A percentile compares a stretch with the other conserved stretches of the same genome.
Evolutionary conservation across 2,329 filamentous ascomycete species (phyloP).

Genomic region (Davidsoniella australis): DNA sequence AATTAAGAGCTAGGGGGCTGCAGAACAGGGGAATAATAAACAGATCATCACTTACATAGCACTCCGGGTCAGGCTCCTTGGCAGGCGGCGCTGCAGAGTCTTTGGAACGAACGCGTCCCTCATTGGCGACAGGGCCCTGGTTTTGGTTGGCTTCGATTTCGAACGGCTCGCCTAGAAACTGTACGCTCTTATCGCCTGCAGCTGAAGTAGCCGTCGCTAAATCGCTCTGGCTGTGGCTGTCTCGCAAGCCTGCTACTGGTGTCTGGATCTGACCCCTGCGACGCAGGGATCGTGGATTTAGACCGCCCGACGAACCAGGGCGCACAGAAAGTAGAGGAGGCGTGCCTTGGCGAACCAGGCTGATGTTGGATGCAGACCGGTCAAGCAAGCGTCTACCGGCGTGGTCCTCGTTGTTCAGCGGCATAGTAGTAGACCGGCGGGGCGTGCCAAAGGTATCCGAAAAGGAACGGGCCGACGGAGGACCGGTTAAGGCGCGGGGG

Average conservation of each 20-base stretch:
- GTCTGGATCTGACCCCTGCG: conserved; percentile 14
- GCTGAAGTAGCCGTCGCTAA: neutral
- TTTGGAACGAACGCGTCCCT: conserved; percentile 67
- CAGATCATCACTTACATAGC: conserved; percentile 6
- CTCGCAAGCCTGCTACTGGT: conserved; percentile 54
- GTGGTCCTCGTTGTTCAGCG: neutral
- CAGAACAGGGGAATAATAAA: neutral
- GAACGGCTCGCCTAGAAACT: neutral
- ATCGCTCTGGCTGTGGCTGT: conserved; percentile 4
- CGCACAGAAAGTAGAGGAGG: conserved; percentile 34
- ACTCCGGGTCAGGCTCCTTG: neutral
- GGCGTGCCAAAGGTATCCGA: conserved; percentile 20
- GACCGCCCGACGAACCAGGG: conserved; percentile 45
- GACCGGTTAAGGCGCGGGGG: neutral
- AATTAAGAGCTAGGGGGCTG: neutral
- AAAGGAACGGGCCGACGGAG: conserved; percentile 20
- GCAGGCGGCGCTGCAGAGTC: conserved; percentile 21
- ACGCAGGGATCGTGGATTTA: conserved; percentile 42
- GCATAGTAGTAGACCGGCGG: conserved; percentile 2
- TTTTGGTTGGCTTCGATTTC: neutral
- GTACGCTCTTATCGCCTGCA: neutral
- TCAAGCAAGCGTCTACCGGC: neutral
- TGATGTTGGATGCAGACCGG: conserved; percentile 33
- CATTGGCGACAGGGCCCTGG: conserved; percentile 38
- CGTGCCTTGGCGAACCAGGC: conserved; percentile 33